A percentile compares a stretch with the other conserved stretches of the same genome.
Conservation (phyloP, 2,329 filamentous ascomycete species). For the Hypoxylon sp. region DNA sequence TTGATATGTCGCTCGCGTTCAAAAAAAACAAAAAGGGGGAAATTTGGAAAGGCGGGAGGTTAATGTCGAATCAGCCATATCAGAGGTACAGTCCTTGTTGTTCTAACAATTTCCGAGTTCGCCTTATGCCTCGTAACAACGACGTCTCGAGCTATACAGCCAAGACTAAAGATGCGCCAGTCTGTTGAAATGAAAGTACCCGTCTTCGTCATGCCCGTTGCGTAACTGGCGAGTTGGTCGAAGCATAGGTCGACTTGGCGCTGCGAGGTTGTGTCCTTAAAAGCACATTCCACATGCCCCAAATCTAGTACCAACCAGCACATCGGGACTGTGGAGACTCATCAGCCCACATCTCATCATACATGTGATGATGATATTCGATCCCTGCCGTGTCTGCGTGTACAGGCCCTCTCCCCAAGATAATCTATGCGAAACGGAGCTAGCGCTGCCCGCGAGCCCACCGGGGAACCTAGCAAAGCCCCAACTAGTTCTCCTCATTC, state of each 20-base stretch:
- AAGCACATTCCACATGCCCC: neutral
- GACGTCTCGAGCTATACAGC: neutral
- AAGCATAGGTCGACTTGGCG: neutral
- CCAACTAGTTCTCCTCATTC: neutral
- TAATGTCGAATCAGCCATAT: neutral
- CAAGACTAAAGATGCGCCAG: neutral
- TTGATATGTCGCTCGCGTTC: neutral
- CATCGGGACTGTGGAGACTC: slow-evolving; percentile 18
- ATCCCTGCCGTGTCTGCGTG: slow-evolving; percentile 14
- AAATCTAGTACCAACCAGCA: slow-evolving; percentile 4
- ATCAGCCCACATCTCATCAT: slow-evolving; percentile 10
- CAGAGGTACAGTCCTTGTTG: neutral
- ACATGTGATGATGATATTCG: slow-evolving; percentile 22
- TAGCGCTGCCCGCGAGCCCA: slow-evolving; percentile 13
- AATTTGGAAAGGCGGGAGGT: neutral
- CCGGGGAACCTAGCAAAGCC: slow-evolving; percentile 6
- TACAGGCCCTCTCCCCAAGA: slow-evolving; percentile 6
- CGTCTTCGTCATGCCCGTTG: neutral
- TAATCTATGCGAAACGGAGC: slow-evolving; percentile 20
- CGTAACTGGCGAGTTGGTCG: neutral
- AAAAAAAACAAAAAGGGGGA: neutral
- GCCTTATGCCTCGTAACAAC: neutral
- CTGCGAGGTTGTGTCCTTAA: neutral
- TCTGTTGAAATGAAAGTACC: neutral
- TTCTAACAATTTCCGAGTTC: neutral